Base-by-base conservation (phyloP, 1,284 basidiomycete genomes). In the Naganishia sp. region DNA sequence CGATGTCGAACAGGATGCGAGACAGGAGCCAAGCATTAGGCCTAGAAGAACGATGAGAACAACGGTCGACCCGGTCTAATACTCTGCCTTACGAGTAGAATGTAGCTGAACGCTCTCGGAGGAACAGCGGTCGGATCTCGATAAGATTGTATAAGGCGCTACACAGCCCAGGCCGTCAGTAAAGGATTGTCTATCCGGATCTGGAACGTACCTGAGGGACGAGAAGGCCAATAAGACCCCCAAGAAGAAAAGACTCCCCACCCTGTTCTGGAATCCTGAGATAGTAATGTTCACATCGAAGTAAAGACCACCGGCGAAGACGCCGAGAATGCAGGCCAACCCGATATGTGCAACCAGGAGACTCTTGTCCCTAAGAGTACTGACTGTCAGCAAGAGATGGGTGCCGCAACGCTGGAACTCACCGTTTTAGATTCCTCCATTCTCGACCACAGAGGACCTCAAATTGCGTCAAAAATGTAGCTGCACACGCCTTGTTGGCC, bases 161-260 rank as follows among this genome's bases (percentile, higher is more conserved):
- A 49, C 13, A 9, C 53, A 6, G 6, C 21, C 44, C 42, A 13
- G 13, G 36, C n/a, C 10, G 33, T 55, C 16, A 55, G 53, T 9
- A 21, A 15, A 4, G 13, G 9, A 31, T 39, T 18, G 1, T 39
- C 49, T n/a, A 46, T 46, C 23, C 45, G 36, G 55, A 44, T 9
- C 15, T 25, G 25, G 18, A 10, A 28, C 71, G 66, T 44, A 75
- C 75, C 75, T 92, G 46, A 95, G 81, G 1, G 90, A 86, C 0
- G 90, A 92, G 79, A 95, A 94, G 0, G 91, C 89, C 60, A 94
- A 86, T 13, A 94, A 83, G 10, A 90, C 87, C 49, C 91, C 90
- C 73, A 94, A 77, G 85, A 94, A 95, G 83, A 95, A 94, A 55
- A 94, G 78, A 69, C 88, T 90, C 33, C 92, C 92, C n/a, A 95